A percentile compares a stretch with the other conserved stretches of the same genome.
Evolutionary conservation across 345 rosid genomes (phyloP).

Genomic region (Salix udensis): DNA sequence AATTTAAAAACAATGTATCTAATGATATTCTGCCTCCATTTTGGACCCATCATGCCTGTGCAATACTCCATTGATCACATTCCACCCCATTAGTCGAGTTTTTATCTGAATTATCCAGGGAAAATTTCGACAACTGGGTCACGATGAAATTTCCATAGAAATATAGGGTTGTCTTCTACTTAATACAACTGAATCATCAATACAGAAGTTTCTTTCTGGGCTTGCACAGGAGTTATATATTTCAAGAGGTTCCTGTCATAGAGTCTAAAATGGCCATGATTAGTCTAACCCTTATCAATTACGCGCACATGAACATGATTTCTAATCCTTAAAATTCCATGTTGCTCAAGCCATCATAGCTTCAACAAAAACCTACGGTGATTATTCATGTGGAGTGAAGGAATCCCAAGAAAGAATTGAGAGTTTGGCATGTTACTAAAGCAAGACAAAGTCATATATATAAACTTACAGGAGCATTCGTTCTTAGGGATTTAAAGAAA

Average conservation of each 20-base stretch:
- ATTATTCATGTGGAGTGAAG: constrained; percentile 23
- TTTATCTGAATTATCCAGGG: not conserved
- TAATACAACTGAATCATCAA: not conserved
- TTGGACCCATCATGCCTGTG: constrained; percentile 61
- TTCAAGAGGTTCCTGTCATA: constrained; percentile 1
- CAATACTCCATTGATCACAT: constrained; percentile 31
- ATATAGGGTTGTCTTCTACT: not conserved
- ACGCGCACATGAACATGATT: constrained; percentile 15
- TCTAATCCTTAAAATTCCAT: constrained; percentile 12
- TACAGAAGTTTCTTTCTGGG: not conserved
- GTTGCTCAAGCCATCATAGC: constrained; percentile 8
- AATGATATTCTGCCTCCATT: constrained; percentile 42
- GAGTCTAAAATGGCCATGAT: constrained; percentile 24
- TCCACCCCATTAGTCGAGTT: not conserved
- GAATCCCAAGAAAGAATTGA: constrained; percentile 33
- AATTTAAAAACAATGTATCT: constrained; percentile 19
- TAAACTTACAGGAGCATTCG: constrained; percentile 33
- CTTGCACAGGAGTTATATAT: not conserved
- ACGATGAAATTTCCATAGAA: not conserved
- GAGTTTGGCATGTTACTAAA: constrained; percentile 80
- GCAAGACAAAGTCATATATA: constrained; percentile 54
- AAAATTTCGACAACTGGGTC: constrained; percentile 4
- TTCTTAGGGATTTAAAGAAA: constrained; percentile 46
- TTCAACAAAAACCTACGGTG: not conserved
- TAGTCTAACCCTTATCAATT: constrained; percentile 20